phyloP scores from a whole-genome alignment of 1,139 yeast species.

The Zygotorulaspora mrakii region DNA sequence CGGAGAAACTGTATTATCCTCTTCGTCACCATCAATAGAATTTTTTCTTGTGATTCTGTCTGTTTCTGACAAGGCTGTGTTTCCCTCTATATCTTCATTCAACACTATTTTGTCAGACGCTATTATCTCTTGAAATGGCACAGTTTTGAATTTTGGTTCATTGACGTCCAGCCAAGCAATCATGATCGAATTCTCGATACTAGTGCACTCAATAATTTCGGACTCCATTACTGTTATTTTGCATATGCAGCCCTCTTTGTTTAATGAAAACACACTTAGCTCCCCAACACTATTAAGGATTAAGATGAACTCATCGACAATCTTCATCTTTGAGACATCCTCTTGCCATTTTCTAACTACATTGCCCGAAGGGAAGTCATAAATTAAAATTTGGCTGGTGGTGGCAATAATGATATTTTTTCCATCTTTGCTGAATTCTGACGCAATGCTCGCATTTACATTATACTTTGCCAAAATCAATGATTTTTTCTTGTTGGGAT shows the following conservation, averaged over 20 bases:
- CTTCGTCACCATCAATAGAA: conserved; percentile 11
- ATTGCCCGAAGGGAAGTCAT: conserved; percentile 18
- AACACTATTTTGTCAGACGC: conserved; percentile 22
- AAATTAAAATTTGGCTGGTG: conserved; percentile 22
- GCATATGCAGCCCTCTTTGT: conserved; percentile 17
- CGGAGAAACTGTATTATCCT: conserved; percentile 9
- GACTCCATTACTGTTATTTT: conserved; percentile 25
- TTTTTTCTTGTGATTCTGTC: conserved; percentile 7
- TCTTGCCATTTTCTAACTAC: conserved; percentile 24
- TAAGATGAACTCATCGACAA: conserved; percentile 22
- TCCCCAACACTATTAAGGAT: conserved; percentile 24
- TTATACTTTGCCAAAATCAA: conserved; percentile 26
- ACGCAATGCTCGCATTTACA: conserved; percentile 19
- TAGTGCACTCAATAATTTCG: conserved; percentile 29
- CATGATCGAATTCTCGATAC: conserved; percentile 20
- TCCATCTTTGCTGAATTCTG: conserved; percentile 23
- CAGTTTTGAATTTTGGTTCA: conserved; percentile 32
- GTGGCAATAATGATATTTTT: conserved; percentile 26
- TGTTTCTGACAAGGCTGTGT: conserved; percentile 2
- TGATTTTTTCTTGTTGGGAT: conserved; percentile 37
- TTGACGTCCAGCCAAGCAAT: conserved; percentile 37
- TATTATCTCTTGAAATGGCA: conserved; percentile 22
- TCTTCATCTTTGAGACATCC: conserved; percentile 22
- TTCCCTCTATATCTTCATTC: conserved; percentile 13
- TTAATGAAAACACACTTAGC: conserved; percentile 21